Conservation (phyloP, 352 stramenopile genomes). For the Phytophthora melonis region DNA sequence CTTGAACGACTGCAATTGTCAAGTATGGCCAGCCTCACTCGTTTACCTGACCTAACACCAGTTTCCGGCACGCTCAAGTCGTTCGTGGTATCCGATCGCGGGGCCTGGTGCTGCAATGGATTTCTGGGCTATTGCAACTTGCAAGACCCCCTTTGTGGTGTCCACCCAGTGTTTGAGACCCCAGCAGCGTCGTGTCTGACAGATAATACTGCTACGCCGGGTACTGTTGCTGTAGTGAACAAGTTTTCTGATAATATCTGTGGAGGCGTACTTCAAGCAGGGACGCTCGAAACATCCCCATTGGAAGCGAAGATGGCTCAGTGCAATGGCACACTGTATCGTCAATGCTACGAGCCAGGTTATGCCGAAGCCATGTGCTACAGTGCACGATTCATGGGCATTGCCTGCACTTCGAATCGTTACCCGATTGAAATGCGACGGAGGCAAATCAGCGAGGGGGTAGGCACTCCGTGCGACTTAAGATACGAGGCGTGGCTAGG, state of each 20-base stretch:
- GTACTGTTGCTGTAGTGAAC: slow-evolving; percentile 1
- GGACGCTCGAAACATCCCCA: not conserved
- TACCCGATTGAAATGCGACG: not conserved
- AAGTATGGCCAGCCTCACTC: not conserved
- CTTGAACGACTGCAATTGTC: slow-evolving; percentile 27
- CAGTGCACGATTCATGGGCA: slow-evolving; percentile 21
- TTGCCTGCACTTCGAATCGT: not conserved
- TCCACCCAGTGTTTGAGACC: not conserved
- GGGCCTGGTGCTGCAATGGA: slow-evolving; percentile 33
- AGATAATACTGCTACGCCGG: not conserved
- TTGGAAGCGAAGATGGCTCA: slow-evolving; percentile 6
- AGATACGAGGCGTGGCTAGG: too few relatives aligned
- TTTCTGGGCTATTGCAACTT: slow-evolving; percentile 31
- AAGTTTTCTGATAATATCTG: slow-evolving; percentile 12
- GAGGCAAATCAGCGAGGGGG: not conserved
- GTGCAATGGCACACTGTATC: slow-evolving; percentile 37
- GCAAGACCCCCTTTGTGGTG: slow-evolving; percentile 13
- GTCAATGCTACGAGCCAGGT: slow-evolving; percentile 8
- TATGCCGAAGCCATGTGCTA: slow-evolving; percentile 28
- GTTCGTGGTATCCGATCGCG: slow-evolving; percentile 3
- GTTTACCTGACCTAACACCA: slow-evolving; percentile 21
- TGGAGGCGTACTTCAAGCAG: not conserved
- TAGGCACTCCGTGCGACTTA: not conserved
- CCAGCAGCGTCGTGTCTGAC: slow-evolving; percentile 12
- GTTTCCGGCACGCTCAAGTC: slow-evolving; percentile 9